These are phyloP conservation scores for Pythium aquatile DNA, from an alignment of 352 stramenopile genomes.

Conservation along the genomic window DNA sequence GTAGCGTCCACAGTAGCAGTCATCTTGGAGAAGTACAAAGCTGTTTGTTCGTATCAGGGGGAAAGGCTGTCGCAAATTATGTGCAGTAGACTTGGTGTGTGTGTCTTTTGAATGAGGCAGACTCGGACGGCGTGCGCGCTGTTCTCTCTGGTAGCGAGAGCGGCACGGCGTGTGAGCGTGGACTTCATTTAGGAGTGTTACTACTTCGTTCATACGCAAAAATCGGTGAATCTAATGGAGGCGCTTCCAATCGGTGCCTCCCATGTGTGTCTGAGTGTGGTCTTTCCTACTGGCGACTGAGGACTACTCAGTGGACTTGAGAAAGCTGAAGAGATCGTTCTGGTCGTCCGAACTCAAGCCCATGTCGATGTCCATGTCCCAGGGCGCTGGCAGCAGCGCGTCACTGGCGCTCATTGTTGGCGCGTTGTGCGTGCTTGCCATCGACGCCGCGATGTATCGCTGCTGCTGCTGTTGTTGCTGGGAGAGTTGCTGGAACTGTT, in stretches of 20 bases:
- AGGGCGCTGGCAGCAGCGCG: constrained; percentile 14
- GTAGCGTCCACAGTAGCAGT: not conserved
- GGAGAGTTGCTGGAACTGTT: constrained; percentile 11
- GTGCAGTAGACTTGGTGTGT: too few relatives aligned
- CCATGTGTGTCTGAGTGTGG: not conserved
- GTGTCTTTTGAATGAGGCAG: not conserved
- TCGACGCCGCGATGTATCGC: constrained; percentile 7
- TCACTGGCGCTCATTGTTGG: not conserved
- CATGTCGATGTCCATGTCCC: constrained; percentile 31
- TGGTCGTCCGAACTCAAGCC: constrained; percentile 20
- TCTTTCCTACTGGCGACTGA: not conserved
- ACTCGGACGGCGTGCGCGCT: not conserved
- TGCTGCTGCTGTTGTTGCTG: constrained; percentile 14
- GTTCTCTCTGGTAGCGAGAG: not conserved
- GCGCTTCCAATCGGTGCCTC: not conserved
- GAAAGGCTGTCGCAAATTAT: too few relatives aligned
- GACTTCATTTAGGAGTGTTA: not conserved
- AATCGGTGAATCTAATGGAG: not conserved
- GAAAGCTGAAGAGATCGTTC: constrained; percentile 29
- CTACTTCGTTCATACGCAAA: not conserved
- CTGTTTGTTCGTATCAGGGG: too few relatives aligned
- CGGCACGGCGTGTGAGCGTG: not conserved
- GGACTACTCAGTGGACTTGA: constrained; percentile 27
- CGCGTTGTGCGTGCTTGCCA: not conserved
- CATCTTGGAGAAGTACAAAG: too few relatives aligned